A percentile compares a stretch with the other conserved stretches of the same genome.
Evolutionary conservation across 805 yeast species (phyloP).

Genomic region (Pichia cabralensis): DNA sequence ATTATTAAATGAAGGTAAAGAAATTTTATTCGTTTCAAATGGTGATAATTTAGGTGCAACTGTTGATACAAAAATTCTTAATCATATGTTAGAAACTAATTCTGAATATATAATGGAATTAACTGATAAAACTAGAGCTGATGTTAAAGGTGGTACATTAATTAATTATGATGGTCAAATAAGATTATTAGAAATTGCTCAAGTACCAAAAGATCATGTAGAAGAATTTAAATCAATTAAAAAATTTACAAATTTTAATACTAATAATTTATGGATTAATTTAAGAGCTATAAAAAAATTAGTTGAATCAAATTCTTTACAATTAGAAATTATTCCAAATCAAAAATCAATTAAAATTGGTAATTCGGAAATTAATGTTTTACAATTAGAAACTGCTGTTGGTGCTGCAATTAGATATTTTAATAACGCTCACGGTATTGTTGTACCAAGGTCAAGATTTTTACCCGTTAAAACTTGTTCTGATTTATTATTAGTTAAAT

Average conservation of each 20-base stretch:
- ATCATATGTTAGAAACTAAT: conserved; percentile 85
- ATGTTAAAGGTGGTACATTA: conserved; percentile 98
- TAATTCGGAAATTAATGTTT: conserved; percentile 66
- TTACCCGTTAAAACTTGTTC: conserved; percentile 97
- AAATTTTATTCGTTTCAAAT: conserved; percentile 87
- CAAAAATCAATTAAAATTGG: conserved; percentile 75
- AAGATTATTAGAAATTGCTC: conserved; percentile 91
- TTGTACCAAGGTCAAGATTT: conserved; percentile 96
- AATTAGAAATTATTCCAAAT: conserved; percentile 94
- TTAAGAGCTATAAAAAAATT: conserved; percentile 89
- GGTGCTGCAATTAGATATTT: conserved; percentile 99
- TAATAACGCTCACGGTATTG: conserved; percentile 92
- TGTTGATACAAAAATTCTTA: conserved; percentile 80
- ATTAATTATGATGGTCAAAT: conserved; percentile 93
- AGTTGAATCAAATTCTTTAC: conserved; percentile 71
- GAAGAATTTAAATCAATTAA: conserved; percentile 97
- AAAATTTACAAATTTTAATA: conserved; percentile 96
- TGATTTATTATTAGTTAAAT: conserved; percentile 86
- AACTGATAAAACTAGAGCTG: conserved; percentile 98
- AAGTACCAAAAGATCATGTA: conserved; percentile 96
- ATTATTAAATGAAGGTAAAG: conserved; percentile 87
- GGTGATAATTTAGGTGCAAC: conserved; percentile 99
- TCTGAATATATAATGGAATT: conserved; percentile 97
- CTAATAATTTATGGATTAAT: conserved; percentile 96
- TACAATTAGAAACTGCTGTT: conserved; percentile 96